Evolutionary conservation across 2,329 filamentous ascomycete genomes (phyloP).

Genomic region (Trichoderma guizhouense): DNA sequence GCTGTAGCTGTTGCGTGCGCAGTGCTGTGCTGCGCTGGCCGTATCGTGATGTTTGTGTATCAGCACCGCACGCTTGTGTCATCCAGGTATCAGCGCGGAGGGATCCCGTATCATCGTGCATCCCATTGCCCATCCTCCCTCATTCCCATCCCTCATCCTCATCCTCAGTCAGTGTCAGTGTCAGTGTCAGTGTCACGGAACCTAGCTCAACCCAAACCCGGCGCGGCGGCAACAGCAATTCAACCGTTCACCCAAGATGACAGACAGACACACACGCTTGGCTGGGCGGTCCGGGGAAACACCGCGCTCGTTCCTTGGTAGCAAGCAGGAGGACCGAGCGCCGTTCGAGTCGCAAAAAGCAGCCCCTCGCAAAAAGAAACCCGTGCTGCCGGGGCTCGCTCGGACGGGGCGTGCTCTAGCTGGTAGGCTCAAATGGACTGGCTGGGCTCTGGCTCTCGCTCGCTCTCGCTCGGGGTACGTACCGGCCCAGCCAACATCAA

Average conservation of each 20-base stretch:
- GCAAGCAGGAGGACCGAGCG: not conserved
- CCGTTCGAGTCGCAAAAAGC: not conserved
- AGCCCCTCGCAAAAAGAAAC: not conserved
- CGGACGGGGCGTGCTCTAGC: not conserved
- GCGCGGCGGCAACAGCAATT: too few species aligned
- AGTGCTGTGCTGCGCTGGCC: not conserved
- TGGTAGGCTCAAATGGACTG: not conserved
- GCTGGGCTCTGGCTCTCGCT: not conserved
- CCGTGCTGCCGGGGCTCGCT: not conserved
- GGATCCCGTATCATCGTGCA: not conserved
- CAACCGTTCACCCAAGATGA: not conserved
- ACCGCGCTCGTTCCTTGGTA: not conserved
- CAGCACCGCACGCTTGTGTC: not conserved
- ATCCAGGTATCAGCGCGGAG: not conserved
- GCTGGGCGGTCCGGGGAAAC: not conserved
- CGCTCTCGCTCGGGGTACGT: not conserved
- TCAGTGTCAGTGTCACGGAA: not conserved
- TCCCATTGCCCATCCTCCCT: not conserved
- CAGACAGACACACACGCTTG: not conserved
- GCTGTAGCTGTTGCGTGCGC: not conserved
- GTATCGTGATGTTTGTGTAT: not conserved
- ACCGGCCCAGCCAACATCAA: not conserved
- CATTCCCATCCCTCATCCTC: not conserved
- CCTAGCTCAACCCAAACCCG: not conserved
- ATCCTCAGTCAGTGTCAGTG: not conserved